Conservation (phyloP, 805 yeast species). For the Hanseniaspora mollemarum region DNA sequence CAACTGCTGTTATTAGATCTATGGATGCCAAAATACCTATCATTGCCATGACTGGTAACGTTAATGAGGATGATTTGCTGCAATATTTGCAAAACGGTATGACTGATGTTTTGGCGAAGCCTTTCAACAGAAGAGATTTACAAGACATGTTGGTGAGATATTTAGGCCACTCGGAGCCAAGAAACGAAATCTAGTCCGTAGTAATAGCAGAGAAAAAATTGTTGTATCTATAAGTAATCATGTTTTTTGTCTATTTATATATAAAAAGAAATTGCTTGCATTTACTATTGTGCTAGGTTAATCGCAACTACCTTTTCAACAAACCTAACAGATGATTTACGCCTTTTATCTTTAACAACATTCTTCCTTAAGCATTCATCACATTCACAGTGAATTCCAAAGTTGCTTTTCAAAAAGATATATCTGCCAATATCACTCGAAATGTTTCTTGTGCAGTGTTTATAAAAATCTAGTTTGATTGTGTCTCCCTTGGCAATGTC, state of each 20-base stretch:
- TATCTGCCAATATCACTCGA: background rate
- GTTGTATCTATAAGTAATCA: background rate
- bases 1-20: slow-evolving; percentile 76
- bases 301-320: slow-evolving; percentile 51
- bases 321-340: slow-evolving; percentile 57
- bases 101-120: slow-evolving; percentile 86
- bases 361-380: background rate
- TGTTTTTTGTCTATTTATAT: background rate
- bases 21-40: slow-evolving; percentile 81
- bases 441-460: background rate
- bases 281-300: slow-evolving; percentile 26
- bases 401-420: background rate
- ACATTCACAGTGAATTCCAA: background rate
- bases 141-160: slow-evolving; percentile 69
- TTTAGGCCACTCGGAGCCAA: slow-evolving; percentile 40
- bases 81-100: slow-evolving; percentile 77
- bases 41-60: slow-evolving; percentile 88
- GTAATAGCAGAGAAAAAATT: no score
- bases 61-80: slow-evolving; percentile 68
- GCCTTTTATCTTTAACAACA: slow-evolving; percentile 23
- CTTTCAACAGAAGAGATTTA: slow-evolving; percentile 79
- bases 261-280: slow-evolving; percentile 1
- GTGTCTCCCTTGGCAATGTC: background rate
- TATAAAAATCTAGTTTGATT: background rate
- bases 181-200: background rate